Base-by-base conservation (phyloP, 805 yeast species). In the Ogataea angusta region DNA sequence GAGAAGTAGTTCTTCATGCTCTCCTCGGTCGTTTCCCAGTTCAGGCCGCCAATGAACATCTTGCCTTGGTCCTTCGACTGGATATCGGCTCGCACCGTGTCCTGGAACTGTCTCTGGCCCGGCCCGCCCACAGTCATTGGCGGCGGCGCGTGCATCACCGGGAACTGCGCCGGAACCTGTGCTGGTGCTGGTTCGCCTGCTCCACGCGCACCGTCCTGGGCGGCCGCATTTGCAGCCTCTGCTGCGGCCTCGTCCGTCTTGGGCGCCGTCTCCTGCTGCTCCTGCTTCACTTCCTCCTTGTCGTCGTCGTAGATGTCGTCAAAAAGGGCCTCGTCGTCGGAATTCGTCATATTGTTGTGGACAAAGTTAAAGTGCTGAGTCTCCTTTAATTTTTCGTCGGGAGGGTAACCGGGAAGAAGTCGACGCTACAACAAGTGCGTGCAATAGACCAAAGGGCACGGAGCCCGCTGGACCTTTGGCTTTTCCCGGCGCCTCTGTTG, bases 1-100 rank as follows among this genome's bases (percentile, higher is more conserved):
- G 82, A 69, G 61, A 91, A 91, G 62, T 91, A 91, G 40, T 79
- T 82, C 51, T 75, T 80, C 65, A 91, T 68, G 24, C 84, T 78
- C 48, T 89, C 95, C 58, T 91, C 98, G 10, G 90, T 82, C 12
- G 99, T 91, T 59, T 91, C 97, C 98, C 98, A 91, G 58, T 91
- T 93, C 54, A 91, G 78, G 36, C 99, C 99, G 48, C 99, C 99
- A 63, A 88, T 78, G 57, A 89, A 89, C 95, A 89, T 85, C 60
- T 89, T 89, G 40, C 95, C 95, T 49, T 81, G 81, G 54, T 86
- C 96, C 49, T 80, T 76, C 48, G 57, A 51, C 23, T 76, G 64
- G 48, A 78, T 60, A 62, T 79, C 76, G 12, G 76, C 78, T 45
- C 65, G 72, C 26, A 66, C 64, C 17, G 53, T 33, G 41, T 60